Base-by-base conservation (phyloP, 768 basidiomycete genomes). In the Auricularia auricula-judae region DNA sequence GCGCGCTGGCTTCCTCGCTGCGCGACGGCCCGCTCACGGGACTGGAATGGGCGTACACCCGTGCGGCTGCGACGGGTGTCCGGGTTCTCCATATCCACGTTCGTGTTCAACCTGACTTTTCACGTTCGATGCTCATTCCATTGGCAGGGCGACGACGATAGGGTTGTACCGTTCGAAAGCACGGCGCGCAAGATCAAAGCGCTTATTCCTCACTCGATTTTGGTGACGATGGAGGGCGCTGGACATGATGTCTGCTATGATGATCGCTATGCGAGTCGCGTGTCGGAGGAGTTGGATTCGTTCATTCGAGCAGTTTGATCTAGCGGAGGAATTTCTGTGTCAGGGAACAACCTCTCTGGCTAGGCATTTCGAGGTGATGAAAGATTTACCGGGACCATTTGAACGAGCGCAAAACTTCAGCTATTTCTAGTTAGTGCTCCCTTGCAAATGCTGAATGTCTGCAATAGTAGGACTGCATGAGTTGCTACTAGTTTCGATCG, bases 21-120 rank as follows among this genome's bases (percentile, higher is more conserved):
- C 54, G 65, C 33, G 67, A 67, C 44, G 74, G 74, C 3, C 72
- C 73, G 0, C 65, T 74, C 1, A 63, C 70, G 3, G 71, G 67
- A 4, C 66, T 72, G 3, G 65, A 72, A 10, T 63, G 67, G 33
- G 69, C 72, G 3, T 75, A 67, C 65, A 66, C 67, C 56, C 66
- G 64, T 53, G 62, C 73, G 10, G 65, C 29, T n/a, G n/a, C 29
- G 29, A 23, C 62, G 11, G 62, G 61, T 12, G 36, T 69, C 44
- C 62, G 68, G 12, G 36, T 63, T 16, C 62, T 69, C 12, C 64
- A 68, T 21, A 61, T 69, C 29, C 68, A 70, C 58, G 66, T 66
- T 42, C 12, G 63, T 23, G 23, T 23, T 23, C 23, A 23, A 23
- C 23, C 23, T 23, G 23, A 23, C 23, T 23, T 23, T 33, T 29